Conservation (phyloP, 2,329 filamentous ascomycete species). For the Verticillium tricorpus region DNA sequence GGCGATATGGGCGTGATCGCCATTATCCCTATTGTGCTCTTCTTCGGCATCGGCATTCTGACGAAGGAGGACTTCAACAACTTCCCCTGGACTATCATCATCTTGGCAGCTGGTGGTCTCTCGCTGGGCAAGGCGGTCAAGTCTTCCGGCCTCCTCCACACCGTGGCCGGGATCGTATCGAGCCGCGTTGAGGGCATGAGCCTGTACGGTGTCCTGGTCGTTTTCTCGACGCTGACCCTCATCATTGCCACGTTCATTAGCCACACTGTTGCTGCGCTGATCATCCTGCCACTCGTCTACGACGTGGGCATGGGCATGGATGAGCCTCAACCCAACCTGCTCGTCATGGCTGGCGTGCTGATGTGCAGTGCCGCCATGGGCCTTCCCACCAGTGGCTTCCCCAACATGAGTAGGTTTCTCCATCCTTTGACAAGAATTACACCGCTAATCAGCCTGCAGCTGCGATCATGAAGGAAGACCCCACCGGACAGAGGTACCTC, state of each 20-base stretch:
- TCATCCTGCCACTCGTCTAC: slow-evolving; percentile 85
- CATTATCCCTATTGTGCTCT: slow-evolving; percentile 90
- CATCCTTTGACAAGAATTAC: not conserved
- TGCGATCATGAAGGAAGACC: slow-evolving; percentile 98
- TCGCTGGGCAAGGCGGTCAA: slow-evolving; percentile 92
- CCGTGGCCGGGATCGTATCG: slow-evolving; percentile 76
- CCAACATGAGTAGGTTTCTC: slow-evolving; percentile 89
- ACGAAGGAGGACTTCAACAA: slow-evolving; percentile 99
- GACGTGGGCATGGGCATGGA: slow-evolving; percentile 83
- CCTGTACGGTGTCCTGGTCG: slow-evolving; percentile 79
- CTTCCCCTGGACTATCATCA: slow-evolving; percentile 99
- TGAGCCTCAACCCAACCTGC: slow-evolving; percentile 84
- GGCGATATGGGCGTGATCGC: slow-evolving; percentile 98
- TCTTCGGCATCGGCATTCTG: slow-evolving; percentile 93
- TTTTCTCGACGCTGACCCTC: slow-evolving; percentile 79
- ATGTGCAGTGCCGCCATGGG: slow-evolving; percentile 99
- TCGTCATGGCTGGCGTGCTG: slow-evolving; percentile 91
- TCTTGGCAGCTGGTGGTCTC: slow-evolving; percentile 88
- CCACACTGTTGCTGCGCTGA: slow-evolving; percentile 92
- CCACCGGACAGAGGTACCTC: slow-evolving; percentile 87
- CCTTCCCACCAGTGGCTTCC: slow-evolving; percentile 91
- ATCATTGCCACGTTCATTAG: slow-evolving; percentile 97
- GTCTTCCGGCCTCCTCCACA: slow-evolving; percentile 85
- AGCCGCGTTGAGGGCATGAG: slow-evolving; percentile 69
- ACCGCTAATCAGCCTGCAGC: slow-evolving; percentile 42